These are phyloP conservation scores for Annulohypoxylon moriforme DNA, from an alignment of 495 filamentous ascomycete species.

Conservation along the genomic window DNA sequence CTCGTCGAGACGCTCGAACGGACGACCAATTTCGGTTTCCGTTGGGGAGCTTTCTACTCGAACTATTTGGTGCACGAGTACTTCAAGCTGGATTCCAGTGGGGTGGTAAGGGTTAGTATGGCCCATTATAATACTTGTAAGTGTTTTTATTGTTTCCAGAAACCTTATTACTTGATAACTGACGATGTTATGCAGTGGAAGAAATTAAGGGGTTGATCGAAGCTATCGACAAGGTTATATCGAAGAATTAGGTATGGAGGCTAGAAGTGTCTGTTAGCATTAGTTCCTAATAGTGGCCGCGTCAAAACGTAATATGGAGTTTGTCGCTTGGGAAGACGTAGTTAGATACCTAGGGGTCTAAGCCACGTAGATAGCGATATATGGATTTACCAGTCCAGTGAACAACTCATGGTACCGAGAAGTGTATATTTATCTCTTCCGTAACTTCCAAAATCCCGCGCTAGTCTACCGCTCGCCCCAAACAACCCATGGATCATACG, in stretches of 20 bases:
- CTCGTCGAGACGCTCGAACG: constrained; percentile 72
- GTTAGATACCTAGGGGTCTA: background rate
- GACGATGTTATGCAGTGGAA: constrained; percentile 55
- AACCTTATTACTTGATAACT: background rate
- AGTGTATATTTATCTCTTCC: background rate
- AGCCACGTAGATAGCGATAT: background rate
- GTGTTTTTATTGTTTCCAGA: constrained; percentile 14
- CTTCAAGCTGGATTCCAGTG: constrained; percentile 66
- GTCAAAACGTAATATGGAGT: background rate
- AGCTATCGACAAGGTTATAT: constrained; percentile 59
- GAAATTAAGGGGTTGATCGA: constrained; percentile 65
- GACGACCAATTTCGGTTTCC: constrained; percentile 65
- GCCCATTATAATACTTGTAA: constrained; percentile 81
- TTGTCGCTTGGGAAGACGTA: background rate
- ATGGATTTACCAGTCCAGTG: background rate
- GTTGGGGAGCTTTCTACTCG: constrained; percentile 77
- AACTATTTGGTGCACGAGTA: constrained; percentile 69
- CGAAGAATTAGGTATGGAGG: constrained; percentile 7
- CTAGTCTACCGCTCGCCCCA: background rate
- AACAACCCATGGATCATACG: too few relatives aligned
- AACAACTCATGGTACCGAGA: too few relatives aligned
- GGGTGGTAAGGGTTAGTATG: constrained; percentile 75
- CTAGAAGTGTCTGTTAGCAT: background rate
- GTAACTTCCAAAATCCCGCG: background rate
- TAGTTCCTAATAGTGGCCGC: background rate